Percentiles rank a stretch among this genome's conserved stretches.
Evolutionary conservation across 2,329 filamentous ascomycete species (phyloP).

Genomic region (Phaeosphaeria sp.): DNA sequence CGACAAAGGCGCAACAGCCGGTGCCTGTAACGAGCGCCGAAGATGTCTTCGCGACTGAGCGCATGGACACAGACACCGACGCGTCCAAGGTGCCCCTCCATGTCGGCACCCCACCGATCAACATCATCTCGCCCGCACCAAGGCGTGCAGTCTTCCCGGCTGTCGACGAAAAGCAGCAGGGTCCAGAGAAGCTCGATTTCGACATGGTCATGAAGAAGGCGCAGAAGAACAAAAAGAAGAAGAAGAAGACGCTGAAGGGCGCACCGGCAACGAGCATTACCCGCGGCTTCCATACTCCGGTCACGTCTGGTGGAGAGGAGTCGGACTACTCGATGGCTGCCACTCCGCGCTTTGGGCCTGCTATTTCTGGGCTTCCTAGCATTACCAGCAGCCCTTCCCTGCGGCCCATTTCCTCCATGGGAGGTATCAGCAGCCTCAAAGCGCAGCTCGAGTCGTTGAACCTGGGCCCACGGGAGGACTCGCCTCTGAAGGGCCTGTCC

Average conservation of each 20-base stretch:
- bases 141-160: constrained; percentile 33
- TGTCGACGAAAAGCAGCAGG: constrained; percentile 30
- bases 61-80: constrained; percentile 41
- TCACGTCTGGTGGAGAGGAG: constrained; percentile 62
- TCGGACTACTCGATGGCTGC: constrained; percentile 56
- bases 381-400: constrained; percentile 61
- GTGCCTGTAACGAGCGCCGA: constrained; percentile 15
- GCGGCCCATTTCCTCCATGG: constrained; percentile 58
- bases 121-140: constrained; percentile 42
- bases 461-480: constrained; percentile 65
- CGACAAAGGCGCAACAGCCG: constrained; percentile 14
- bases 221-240: constrained; percentile 49
- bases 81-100: constrained; percentile 26
- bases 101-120: constrained; percentile 46
- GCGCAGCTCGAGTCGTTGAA: constrained; percentile 80
- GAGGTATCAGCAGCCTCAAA: constrained; percentile 83
- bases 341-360: constrained; percentile 52
- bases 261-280: constrained; percentile 46
- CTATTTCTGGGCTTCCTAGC: constrained; percentile 54
- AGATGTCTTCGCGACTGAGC: constrained; percentile 25
- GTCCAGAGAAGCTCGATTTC: constrained; percentile 47
- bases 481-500: constrained; percentile 56
- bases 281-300: constrained; percentile 59
- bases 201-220: constrained; percentile 47
- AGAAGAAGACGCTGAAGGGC: constrained; percentile 42